Conservation (phyloP, 164 flowering plant species). For the Nymphaea thermarum region DNA sequence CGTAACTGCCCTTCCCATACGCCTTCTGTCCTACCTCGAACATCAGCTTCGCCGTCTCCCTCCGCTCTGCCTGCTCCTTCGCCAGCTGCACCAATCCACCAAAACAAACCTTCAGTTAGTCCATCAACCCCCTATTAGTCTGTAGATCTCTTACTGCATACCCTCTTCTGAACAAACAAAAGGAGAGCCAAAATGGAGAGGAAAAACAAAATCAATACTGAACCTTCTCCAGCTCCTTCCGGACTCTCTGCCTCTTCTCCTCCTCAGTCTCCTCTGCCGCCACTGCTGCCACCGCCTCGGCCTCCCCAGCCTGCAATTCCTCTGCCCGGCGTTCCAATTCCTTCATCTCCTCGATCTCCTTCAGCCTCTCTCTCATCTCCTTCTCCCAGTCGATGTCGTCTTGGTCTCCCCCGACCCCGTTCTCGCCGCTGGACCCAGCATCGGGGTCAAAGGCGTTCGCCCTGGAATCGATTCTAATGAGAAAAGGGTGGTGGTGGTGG, state of each 20-base stretch:
- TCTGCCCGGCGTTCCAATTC: slow-evolving; percentile 86
- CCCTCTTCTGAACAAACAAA: not conserved
- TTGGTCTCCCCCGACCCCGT: slow-evolving; percentile 22
- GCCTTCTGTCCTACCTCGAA: slow-evolving; percentile 93
- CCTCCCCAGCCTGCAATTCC: slow-evolving; percentile 51
- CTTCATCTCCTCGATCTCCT: slow-evolving; percentile 78
- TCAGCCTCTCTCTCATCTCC: slow-evolving; percentile 62
- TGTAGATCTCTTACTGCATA: not conserved
- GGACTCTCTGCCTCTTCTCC: slow-evolving; percentile 66
- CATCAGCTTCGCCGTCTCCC: slow-evolving; percentile 80
- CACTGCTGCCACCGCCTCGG: slow-evolving; percentile 11
- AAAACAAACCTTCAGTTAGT: not conserved
- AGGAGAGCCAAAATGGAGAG: not conserved
- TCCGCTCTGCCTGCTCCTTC: slow-evolving; percentile 84
- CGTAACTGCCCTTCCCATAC: slow-evolving; percentile 78
- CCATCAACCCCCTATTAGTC: not conserved
- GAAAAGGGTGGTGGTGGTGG: not conserved
- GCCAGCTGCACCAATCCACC: slow-evolving; percentile 46
- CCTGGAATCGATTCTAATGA: slow-evolving; percentile 17
- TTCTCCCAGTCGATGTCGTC: slow-evolving; percentile 44
- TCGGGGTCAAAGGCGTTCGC: slow-evolving; percentile 46
- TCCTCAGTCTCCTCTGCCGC: slow-evolving; percentile 46
- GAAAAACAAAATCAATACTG: not conserved
- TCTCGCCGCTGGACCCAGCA: slow-evolving; percentile 26
- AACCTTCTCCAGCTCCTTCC: slow-evolving; percentile 90